Percentiles rank a stretch among this genome's conserved stretches.
Conservation (phyloP, 2,329 filamentous ascomycete species). For the Emergomyces pasteurianus region DNA sequence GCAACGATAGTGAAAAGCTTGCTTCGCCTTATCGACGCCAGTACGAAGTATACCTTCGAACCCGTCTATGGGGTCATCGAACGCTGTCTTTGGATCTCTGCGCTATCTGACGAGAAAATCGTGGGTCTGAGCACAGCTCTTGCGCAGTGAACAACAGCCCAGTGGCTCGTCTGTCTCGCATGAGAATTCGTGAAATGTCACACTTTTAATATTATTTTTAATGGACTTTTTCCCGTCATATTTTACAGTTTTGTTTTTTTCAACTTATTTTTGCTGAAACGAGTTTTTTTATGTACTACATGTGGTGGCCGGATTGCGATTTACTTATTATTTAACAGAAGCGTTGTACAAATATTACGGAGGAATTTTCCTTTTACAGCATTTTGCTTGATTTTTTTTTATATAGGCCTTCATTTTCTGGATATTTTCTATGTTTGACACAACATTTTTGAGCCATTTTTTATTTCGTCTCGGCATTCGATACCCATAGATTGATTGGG, state of each 20-base stretch:
- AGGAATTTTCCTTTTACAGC: neutral
- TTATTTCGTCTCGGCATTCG: neutral
- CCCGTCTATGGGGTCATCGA: constrained; percentile 47
- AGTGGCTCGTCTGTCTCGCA: neutral
- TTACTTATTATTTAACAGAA: neutral
- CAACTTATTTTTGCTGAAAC: neutral
- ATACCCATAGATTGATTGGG: constrained; percentile 2
- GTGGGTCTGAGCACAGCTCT: constrained; percentile 33
- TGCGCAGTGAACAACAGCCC: constrained; percentile 7
- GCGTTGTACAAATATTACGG: neutral
- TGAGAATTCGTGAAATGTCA: neutral
- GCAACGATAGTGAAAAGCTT: constrained; percentile 54
- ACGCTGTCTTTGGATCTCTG: constrained; percentile 53
- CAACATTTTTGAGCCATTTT: neutral
- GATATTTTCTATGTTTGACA: neutral
- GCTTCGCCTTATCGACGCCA: constrained; percentile 50
- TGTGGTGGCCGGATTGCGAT: neutral
- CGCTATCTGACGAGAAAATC: constrained; percentile 48
- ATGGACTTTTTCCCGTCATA: neutral
- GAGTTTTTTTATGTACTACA: neutral
- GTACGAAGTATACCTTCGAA: constrained; percentile 48
- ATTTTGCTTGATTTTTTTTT: neutral
- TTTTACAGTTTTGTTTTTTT: neutral
- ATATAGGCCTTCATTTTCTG: neutral
- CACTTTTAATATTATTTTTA: neutral